Conservation (phyloP, 2,329 filamentous ascomycete species). For the Lecanicillium sp. region DNA sequence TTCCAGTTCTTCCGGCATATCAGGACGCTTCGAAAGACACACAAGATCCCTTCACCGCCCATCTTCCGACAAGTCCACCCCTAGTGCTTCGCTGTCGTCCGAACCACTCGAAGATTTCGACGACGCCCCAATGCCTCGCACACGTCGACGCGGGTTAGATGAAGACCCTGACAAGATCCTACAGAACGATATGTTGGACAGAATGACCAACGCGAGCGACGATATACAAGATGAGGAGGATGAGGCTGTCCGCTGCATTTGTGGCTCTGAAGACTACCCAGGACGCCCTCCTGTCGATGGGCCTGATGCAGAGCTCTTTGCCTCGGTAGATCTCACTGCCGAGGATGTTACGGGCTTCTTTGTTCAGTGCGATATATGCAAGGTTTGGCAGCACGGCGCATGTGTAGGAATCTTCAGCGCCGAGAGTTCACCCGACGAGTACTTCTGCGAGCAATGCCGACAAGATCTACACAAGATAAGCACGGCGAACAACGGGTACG, state of each 20-base stretch:
- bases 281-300: slow-evolving; percentile 65
- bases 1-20: slow-evolving; percentile 73
- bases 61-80: slow-evolving; percentile 69
- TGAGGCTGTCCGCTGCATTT: slow-evolving; percentile 92
- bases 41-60: slow-evolving; percentile 68
- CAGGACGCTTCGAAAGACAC: slow-evolving; percentile 67
- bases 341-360: slow-evolving; percentile 93
- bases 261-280: slow-evolving; percentile 90
- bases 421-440: slow-evolving; percentile 87
- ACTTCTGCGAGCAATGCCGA: slow-evolving; percentile 93
- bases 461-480: slow-evolving; percentile 86
- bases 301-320: slow-evolving; percentile 50
- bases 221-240: slow-evolving; percentile 75
- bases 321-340: slow-evolving; percentile 53
- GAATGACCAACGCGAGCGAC: slow-evolving; percentile 56
- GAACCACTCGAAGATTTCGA: slow-evolving; percentile 61
- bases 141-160: slow-evolving; percentile 69
- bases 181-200: slow-evolving; percentile 37
- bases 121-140: slow-evolving; percentile 67
- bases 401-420: slow-evolving; percentile 97
- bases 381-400: slow-evolving; percentile 97
- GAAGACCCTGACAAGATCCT: slow-evolving; percentile 48
- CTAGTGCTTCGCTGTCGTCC: slow-evolving; percentile 66
- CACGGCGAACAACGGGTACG: slow-evolving; percentile 79
- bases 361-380: slow-evolving; percentile 95